Conservation (phyloP, 2,329 filamentous ascomycete species). For the Cladosporium sp. region DNA sequence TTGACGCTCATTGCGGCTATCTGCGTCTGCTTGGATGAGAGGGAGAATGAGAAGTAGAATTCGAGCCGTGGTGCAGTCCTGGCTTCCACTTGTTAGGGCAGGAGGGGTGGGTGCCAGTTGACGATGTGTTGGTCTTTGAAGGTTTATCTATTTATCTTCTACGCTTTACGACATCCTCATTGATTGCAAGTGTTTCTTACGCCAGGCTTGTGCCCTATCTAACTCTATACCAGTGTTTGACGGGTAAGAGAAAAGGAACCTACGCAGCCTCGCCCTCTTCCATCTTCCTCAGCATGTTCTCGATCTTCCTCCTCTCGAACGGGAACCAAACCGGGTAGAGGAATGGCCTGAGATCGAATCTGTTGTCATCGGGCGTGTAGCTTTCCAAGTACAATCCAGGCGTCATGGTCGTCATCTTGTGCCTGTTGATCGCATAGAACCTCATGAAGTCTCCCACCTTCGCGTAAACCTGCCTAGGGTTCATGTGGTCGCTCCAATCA, state of each 20-base stretch:
- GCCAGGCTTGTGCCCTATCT: too few relatives aligned
- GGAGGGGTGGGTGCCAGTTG: too few relatives aligned
- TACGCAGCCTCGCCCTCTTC: conserved; percentile 28
- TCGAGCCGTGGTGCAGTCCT: not conserved
- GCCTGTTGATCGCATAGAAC: conserved; percentile 61
- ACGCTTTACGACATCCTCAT: too few relatives aligned
- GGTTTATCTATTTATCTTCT: too few relatives aligned
- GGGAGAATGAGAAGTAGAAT: conserved; percentile 47
- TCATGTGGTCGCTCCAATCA: conserved; percentile 42
- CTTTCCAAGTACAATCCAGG: conserved; percentile 52
- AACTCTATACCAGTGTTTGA: too few relatives aligned
- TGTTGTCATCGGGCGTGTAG: conserved; percentile 49
- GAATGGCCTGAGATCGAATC: conserved; percentile 56
- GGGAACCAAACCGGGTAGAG: conserved; percentile 46
- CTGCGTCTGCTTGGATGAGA: conserved; percentile 66
- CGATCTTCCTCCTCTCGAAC: conserved; percentile 48
- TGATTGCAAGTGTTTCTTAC: too few relatives aligned
- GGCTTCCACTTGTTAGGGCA: not conserved
- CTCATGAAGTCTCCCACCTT: conserved; percentile 47
- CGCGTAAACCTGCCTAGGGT: conserved; percentile 30
- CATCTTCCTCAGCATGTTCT: conserved; percentile 42
- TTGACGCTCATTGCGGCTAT: conserved; percentile 62
- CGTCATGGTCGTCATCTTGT: conserved; percentile 61
- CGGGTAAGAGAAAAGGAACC: too few relatives aligned
- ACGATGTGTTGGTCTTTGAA: too few relatives aligned